Base-by-base conservation (phyloP, 2,329 filamentous ascomycete species). In the Ophiosphaerella narmari region DNA sequence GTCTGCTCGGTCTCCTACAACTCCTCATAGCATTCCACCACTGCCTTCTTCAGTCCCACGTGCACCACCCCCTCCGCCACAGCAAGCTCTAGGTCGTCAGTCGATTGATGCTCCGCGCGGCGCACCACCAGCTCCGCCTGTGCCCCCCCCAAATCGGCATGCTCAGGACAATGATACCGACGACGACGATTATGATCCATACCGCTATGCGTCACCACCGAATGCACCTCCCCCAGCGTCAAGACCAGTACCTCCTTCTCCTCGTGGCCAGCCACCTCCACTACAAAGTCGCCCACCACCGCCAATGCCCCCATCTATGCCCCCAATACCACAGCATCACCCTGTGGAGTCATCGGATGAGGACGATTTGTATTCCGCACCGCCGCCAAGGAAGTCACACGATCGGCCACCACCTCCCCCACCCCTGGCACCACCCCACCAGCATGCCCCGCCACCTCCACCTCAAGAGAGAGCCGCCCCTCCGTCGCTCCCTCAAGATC, bases 101-200 rank as follows among this genome's bases (percentile, higher is more conserved):
- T 94, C 90, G 1, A 56, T 52, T 8, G 91, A 95, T 63, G 80
- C 82, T 46, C 89, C 90, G 39, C 83, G 89, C 57, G 84, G 78
- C 42, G 85, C 84, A 33, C 89, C 89, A 38, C 88, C 88, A 2
- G 86, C 87, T 78, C 37, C 83, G 79, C 31, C 79, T 78, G 26
- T 84, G 31, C 88, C 88, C 39, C 88, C 87, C 1, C 87, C 88
- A 78, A n/a, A 82, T 81, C 23, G 80, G 48, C 48, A 65, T 65
- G 32, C 29, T 9, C 48, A 47, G 13, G 35, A 29, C 3, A 31
- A 16, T 32, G 35, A 29, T 12, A 31, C n/a, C 16, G 35, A 42
- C 21, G 33, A 65, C 62, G 63, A 70, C 7, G 87, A 89, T 2
- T 90, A 90, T 64, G 87, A 91, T 66, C 86, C 87, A 7, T 86